Evolutionary conservation across 495 filamentous ascomycete species (phyloP).

Genomic region (Arthonia radiata): DNA sequence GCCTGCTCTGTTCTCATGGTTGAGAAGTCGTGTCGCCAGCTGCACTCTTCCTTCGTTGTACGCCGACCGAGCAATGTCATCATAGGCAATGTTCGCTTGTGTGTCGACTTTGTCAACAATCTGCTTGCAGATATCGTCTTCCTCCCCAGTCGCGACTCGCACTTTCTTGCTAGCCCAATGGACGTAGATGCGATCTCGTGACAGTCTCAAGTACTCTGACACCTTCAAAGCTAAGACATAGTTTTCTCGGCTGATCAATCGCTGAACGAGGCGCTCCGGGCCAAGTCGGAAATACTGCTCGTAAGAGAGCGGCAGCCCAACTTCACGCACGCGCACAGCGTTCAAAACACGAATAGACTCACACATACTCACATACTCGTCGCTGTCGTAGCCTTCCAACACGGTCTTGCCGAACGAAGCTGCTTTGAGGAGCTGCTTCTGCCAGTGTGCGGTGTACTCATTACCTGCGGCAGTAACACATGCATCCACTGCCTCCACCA

Average conservation of each 20-base stretch:
- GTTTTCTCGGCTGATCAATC: conserved; percentile 69
- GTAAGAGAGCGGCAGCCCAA: conserved; percentile 77
- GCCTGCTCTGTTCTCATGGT: conserved; percentile 79
- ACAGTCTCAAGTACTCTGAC: conserved; percentile 67
- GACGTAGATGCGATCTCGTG: conserved; percentile 75
- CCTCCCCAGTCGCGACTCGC: conserved; percentile 55
- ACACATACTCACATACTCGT: conserved; percentile 97
- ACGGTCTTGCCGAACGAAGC: conserved; percentile 95
- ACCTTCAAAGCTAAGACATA: conserved; percentile 77
- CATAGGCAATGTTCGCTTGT: conserved; percentile 82
- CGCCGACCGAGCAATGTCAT: conserved; percentile 77
- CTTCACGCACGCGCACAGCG: conserved; percentile 69
- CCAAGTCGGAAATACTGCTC: conserved; percentile 76
- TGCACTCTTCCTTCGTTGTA: conserved; percentile 79
- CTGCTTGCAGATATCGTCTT: conserved; percentile 64
- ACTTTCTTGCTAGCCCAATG: conserved; percentile 96
- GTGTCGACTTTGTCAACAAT: conserved; percentile 70
- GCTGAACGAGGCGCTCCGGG: conserved; percentile 61
- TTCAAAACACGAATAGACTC: conserved; percentile 83
- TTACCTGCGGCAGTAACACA: conserved; percentile 81
- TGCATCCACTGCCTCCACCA: conserved; percentile 76
- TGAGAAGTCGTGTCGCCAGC: conserved; percentile 70
- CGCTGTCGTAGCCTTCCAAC: conserved; percentile 82
- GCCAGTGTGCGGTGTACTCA: conserved; percentile 75
- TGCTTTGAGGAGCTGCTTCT: conserved; percentile 83